Percentiles rank a stretch among this genome's conserved stretches.
Evolutionary conservation across 2,329 filamentous ascomycete genomes (phyloP).

Genomic region (Aspergillus viridinutans): DNA sequence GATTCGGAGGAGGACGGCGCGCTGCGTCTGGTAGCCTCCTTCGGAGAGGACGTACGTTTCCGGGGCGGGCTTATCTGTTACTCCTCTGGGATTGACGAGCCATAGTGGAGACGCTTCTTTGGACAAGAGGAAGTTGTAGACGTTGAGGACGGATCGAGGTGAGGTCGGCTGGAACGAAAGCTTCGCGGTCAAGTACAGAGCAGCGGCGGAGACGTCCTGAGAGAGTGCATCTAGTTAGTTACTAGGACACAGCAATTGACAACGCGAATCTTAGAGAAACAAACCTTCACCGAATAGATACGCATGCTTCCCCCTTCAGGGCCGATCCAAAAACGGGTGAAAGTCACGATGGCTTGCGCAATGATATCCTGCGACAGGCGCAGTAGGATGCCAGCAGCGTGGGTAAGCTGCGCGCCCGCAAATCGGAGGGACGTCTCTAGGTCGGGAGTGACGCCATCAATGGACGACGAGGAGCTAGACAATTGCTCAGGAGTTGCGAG

Average conservation of each 20-base stretch:
- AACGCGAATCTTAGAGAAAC: neutral
- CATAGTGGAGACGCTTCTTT: slow-evolving; percentile 51
- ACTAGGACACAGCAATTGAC: neutral
- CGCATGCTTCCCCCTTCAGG: slow-evolving; percentile 42
- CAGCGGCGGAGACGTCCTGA: slow-evolving; percentile 76
- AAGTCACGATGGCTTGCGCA: slow-evolving; percentile 76
- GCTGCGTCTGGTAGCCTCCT: slow-evolving; percentile 62
- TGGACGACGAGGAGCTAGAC: slow-evolving; percentile 39
- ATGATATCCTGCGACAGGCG: slow-evolving; percentile 81
- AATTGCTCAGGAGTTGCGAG: slow-evolving; percentile 45
- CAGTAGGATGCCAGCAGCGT: slow-evolving; percentile 61
- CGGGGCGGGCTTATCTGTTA: slow-evolving; percentile 39
- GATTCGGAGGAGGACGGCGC: slow-evolving; percentile 62
- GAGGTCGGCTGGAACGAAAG: slow-evolving; percentile 72
- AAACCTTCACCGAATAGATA: slow-evolving; percentile 41
- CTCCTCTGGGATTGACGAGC: slow-evolving; percentile 32
- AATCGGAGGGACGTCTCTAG: slow-evolving; percentile 44
- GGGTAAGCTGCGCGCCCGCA: slow-evolving; percentile 43
- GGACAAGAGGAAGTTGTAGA: slow-evolving; percentile 76
- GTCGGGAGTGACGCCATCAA: slow-evolving; percentile 40
- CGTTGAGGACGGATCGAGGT: slow-evolving; percentile 75
- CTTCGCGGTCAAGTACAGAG: slow-evolving; percentile 78
- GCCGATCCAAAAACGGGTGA: slow-evolving; percentile 74
- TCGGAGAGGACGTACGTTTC: slow-evolving; percentile 68
- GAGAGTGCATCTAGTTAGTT: neutral